phyloP scores from a whole-genome alignment of 2,329 filamentous ascomycete species.

The Aspergillus sp. region DNA sequence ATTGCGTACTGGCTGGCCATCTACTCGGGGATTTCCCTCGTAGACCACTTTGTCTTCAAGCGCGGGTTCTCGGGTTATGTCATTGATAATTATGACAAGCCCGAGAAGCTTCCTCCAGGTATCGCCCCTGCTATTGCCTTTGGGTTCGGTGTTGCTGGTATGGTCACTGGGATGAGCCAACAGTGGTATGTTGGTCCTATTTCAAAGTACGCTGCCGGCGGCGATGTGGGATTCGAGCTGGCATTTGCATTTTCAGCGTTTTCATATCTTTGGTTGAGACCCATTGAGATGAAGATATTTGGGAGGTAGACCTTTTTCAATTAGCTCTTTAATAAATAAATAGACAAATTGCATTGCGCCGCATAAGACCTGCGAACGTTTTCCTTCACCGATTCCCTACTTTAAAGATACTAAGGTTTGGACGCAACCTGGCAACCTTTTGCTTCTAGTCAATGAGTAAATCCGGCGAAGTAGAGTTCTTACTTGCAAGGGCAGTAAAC shows the following conservation, averaged over 20 bases:
- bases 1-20: constrained; percentile 74
- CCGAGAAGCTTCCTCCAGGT: constrained; percentile 60
- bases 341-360: too few species aligned
- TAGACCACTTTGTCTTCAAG: constrained; percentile 69
- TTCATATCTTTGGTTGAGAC: constrained; percentile 54
- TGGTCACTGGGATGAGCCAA: constrained; percentile 70
- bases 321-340: background rate
- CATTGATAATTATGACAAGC: constrained; percentile 59
- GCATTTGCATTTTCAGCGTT: constrained; percentile 61
- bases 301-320: constrained; percentile 32
- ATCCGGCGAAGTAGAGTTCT: too few species aligned
- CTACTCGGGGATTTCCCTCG: constrained; percentile 65
- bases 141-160: constrained; percentile 63
- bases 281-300: constrained; percentile 49
- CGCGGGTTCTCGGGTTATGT: constrained; percentile 61
- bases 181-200: constrained; percentile 69
- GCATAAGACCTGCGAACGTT: too few species aligned
- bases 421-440: too few species aligned
- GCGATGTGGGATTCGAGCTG: constrained; percentile 65
- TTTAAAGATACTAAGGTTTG: too few species aligned
- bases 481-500: too few species aligned
- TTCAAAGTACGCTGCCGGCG: constrained; percentile 59
- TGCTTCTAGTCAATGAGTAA: too few species aligned
- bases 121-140: constrained; percentile 65
- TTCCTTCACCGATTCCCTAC: too few species aligned